Conservation (phyloP, 2,329 filamentous ascomycete genomes). For the Lecanicillium sp. region DNA sequence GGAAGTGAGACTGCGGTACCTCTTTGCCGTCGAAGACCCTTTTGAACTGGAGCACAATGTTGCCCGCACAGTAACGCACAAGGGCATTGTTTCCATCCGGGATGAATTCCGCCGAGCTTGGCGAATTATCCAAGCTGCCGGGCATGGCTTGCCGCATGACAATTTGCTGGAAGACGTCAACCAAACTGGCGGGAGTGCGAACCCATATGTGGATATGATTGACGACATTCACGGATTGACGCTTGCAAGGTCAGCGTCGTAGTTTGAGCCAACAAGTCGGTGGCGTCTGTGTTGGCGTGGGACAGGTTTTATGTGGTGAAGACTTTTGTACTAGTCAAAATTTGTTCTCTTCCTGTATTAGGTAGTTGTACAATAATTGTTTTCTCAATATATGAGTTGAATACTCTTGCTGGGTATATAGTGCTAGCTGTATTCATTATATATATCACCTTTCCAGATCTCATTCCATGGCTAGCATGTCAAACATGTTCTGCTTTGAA, state of each 20-base stretch:
- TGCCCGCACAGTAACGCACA: conserved; percentile 75
- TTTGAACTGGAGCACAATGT: conserved; percentile 87
- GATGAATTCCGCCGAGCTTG: conserved; percentile 80
- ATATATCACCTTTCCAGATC: neutral
- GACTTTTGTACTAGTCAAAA: no score
- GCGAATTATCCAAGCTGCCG: conserved; percentile 55
- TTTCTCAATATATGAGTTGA: no score
- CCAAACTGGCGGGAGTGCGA: conserved; percentile 14
- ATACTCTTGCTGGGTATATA: neutral
- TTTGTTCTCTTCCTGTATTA: no score
- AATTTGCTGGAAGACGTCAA: conserved; percentile 47
- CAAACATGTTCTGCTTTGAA: conserved; percentile 4
- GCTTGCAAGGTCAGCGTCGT: no score
- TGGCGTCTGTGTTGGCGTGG: no score
- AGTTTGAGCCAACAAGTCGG: no score
- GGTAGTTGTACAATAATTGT: no score
- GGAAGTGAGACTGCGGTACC: conserved; percentile 70
- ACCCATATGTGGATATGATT: conserved; percentile 19
- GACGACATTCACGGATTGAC: conserved; percentile 25
- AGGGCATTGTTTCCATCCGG: conserved; percentile 72
- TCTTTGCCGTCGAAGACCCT: conserved; percentile 87
- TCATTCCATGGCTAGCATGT: conserved; percentile 1
- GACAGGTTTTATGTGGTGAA: no score
- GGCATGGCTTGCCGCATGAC: conserved; percentile 33
- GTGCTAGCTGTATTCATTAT: neutral